Conservation (phyloP, 495 filamentous ascomycete genomes). For the Chaetomium cochliodes region DNA sequence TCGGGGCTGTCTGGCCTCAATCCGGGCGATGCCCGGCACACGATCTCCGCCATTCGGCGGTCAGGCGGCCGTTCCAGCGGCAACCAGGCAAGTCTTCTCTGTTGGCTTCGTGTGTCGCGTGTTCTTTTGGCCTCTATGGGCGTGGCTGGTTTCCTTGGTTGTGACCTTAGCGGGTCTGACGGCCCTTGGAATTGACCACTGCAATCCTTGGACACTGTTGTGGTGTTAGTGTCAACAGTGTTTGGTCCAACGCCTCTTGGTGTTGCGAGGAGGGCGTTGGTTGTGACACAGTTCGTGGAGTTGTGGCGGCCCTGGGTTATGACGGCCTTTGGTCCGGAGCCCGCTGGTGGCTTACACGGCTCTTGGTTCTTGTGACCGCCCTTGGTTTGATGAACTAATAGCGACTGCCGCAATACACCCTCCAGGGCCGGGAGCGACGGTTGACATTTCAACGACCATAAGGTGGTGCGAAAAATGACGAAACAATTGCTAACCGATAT, state of each 20-base stretch:
- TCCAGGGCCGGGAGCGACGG: no score
- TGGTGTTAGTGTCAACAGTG: no score
- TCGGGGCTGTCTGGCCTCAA: neutral
- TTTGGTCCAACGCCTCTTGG: neutral
- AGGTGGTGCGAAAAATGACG: neutral
- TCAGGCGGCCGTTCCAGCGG: neutral
- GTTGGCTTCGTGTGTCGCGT: neutral
- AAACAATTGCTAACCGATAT: neutral
- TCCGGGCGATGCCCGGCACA: constrained; percentile 1
- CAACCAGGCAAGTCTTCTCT: neutral
- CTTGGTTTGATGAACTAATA: no score
- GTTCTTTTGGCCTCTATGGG: neutral
- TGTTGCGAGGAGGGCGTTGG: neutral
- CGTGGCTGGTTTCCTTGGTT: no score
- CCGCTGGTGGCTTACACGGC: no score
- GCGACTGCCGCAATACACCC: no score
- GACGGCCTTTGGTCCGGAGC: neutral
- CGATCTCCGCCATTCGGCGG: neutral
- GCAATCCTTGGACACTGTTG: no score
- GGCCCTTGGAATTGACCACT: no score
- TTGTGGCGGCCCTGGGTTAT: neutral
- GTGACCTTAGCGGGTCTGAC: no score
- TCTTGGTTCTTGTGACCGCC: no score
- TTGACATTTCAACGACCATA: no score
- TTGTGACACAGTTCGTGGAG: neutral